Percentiles rank a stretch among this genome's conserved stretches.
Conservation (phyloP, 2,329 filamentous ascomycete species). For the Chrysoporthe austroafricana region DNA sequence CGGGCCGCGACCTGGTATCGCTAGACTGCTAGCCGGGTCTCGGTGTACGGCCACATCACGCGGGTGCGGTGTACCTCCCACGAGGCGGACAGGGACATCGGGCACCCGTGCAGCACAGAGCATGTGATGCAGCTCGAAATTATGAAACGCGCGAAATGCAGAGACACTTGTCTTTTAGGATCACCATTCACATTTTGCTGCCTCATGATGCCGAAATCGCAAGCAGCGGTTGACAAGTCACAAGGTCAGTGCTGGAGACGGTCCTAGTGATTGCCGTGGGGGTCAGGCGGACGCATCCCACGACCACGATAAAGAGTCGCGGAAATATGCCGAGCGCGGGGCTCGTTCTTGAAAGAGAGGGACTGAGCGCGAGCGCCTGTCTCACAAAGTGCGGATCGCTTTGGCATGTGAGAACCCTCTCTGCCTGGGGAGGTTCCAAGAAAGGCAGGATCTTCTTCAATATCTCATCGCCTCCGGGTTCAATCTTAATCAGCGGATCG, state of each 20-base stretch:
- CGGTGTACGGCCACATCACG: constrained; percentile 8
- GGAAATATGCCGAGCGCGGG: not conserved
- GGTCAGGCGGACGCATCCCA: constrained; percentile 22
- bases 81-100: not conserved
- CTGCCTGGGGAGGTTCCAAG: not conserved
- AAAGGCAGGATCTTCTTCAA: constrained; percentile 10
- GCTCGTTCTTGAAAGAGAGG: not conserved
- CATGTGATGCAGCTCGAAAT: constrained; percentile 19
- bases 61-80: not conserved
- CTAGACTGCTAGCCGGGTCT: not conserved
- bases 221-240: constrained; percentile 14
- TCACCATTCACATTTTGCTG: not conserved
- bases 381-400: not conserved
- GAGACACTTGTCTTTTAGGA: constrained; percentile 12
- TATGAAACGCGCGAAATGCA: constrained; percentile 6
- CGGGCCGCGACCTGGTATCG: not conserved
- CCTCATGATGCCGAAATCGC: not conserved
- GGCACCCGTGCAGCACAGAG: constrained; percentile 12
- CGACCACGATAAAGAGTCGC: constrained; percentile 6
- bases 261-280: constrained; percentile 18
- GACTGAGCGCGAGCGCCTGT: not conserved
- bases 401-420: constrained; percentile 15
- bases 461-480: constrained; percentile 1
- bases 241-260: constrained; percentile 13
- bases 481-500: constrained; percentile 10